Percentiles rank a stretch among this genome's conserved stretches.
Evolutionary conservation across 768 basidiomycete species (phyloP).

Genomic region (Candolleomyces efflorescens): DNA sequence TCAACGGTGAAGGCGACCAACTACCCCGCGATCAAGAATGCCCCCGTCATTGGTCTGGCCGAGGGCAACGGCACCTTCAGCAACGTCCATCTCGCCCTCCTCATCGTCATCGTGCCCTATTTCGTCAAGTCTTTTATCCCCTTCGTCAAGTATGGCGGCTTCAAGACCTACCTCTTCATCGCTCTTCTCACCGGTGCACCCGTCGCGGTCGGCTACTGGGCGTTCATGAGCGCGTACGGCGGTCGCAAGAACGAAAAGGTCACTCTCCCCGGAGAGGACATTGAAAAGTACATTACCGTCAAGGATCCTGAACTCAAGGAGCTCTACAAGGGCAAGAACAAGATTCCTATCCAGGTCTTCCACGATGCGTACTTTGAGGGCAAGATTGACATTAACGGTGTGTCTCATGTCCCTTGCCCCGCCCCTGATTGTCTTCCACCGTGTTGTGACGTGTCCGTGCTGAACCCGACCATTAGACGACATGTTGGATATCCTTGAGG

Average conservation of each 20-base stretch:
- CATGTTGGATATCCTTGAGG: slow-evolving; percentile 89
- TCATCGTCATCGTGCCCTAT: slow-evolving; percentile 79
- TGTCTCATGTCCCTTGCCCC: slow-evolving; percentile 15
- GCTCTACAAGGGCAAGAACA: slow-evolving; percentile 77
- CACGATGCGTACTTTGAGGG: slow-evolving; percentile 97
- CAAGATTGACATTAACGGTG: slow-evolving; percentile 95
- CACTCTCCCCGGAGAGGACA: slow-evolving; percentile 74
- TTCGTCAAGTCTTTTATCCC: slow-evolving; percentile 80
- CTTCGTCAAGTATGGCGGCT: slow-evolving; percentile 77
- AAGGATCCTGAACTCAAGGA: slow-evolving; percentile 78
- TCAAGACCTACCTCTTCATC: slow-evolving; percentile 83
- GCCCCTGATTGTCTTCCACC: not conserved
- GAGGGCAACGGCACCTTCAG: slow-evolving; percentile 86
- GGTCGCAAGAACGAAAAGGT: slow-evolving; percentile 82
- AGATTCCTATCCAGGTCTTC: slow-evolving; percentile 97
- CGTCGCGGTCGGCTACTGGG: slow-evolving; percentile 85
- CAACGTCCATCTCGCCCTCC: slow-evolving; percentile 72
- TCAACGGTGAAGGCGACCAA: slow-evolving; percentile 56
- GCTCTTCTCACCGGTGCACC: slow-evolving; percentile 72
- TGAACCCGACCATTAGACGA: slow-evolving; percentile 54
- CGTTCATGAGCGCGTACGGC: slow-evolving; percentile 78
- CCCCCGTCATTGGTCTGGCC: slow-evolving; percentile 74
- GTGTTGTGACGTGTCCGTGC: slow-evolving; percentile 7
- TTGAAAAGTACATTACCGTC: slow-evolving; percentile 89
- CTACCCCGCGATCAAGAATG: slow-evolving; percentile 78